Conservation (phyloP, 345 rosid genomes). For the Eucalyptus sp. region DNA sequence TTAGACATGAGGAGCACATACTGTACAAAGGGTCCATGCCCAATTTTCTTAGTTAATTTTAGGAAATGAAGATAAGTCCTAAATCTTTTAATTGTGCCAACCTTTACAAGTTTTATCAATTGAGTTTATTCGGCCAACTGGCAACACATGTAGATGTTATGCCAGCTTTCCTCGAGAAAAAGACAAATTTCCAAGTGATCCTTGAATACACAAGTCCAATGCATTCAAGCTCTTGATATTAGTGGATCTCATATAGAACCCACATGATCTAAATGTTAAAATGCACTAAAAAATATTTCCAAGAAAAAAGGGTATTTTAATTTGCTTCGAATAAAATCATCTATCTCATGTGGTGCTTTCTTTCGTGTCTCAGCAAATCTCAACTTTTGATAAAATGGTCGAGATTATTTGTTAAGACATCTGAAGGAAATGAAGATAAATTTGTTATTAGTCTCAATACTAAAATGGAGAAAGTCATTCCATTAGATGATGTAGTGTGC, state of each 20-base stretch:
- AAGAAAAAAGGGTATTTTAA: background rate
- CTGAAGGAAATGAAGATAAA: background rate
- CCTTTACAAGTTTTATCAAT: no score
- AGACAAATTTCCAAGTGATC: background rate
- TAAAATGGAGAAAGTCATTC: background rate
- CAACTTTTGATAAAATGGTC: background rate
- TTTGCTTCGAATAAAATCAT: background rate
- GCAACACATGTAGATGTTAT: no score
- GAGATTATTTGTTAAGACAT: background rate
- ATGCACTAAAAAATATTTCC: background rate
- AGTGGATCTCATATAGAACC: accelerated
- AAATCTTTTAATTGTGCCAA: no score
- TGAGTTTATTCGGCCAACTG: no score
- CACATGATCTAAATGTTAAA: background rate
- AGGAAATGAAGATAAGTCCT: background rate
- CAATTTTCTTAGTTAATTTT: background rate
- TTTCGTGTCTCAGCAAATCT: background rate
- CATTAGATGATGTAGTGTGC: background rate
- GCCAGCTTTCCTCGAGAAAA: no score
- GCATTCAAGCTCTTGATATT: background rate
- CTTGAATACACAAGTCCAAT: background rate
- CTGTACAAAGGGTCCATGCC: background rate
- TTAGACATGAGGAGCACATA: background rate
- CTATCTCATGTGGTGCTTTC: background rate
- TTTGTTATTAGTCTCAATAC: background rate